Conservation (phyloP, 805 yeast species). For the Diddensiella caesifluorescens region DNA sequence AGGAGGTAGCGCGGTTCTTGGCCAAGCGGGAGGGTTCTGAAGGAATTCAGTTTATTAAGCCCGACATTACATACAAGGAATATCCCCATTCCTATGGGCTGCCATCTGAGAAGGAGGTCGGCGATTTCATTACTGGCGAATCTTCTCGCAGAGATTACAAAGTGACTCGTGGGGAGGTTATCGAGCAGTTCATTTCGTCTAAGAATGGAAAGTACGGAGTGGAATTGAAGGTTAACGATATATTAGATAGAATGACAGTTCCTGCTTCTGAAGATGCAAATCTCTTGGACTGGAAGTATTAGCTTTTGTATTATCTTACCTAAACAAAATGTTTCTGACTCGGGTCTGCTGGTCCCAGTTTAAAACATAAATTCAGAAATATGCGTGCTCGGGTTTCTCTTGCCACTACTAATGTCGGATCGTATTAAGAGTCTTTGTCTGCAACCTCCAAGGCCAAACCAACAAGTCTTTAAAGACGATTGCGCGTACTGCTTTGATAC, state of each 20-base stretch:
- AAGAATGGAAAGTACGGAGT: constrained; percentile 54
- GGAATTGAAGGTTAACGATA: constrained; percentile 50
- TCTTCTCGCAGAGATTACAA: constrained; percentile 63
- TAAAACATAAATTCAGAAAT: too few relatives aligned
- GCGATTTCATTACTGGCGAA: constrained; percentile 61
- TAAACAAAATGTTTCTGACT: too few relatives aligned
- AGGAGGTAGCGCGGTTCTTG: constrained; percentile 27
- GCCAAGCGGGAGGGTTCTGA: constrained; percentile 25
- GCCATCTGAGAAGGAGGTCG: constrained; percentile 65
- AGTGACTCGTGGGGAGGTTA: constrained; percentile 62
- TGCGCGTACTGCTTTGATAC: constrained; percentile 83
- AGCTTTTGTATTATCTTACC: constrained; percentile 6
- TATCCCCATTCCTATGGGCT: constrained; percentile 71
- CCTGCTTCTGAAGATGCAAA: constrained; percentile 39
- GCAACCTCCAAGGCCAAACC: constrained; percentile 17
- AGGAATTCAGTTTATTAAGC: constrained; percentile 30
- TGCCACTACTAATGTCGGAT: too few relatives aligned
- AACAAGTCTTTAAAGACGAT: constrained; percentile 72
- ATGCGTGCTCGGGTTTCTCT: too few relatives aligned
- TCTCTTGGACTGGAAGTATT: constrained; percentile 46
- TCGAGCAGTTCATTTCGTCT: constrained; percentile 52
- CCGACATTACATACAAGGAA: constrained; percentile 37
- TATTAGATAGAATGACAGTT: constrained; percentile 54
- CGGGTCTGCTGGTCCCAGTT: too few relatives aligned
- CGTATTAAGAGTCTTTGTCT: constrained; percentile 7